A percentile compares a stretch with the other conserved stretches of the same genome.
phyloP scores from a whole-genome alignment of 1,139 yeast species.

The Candida sanyaensis region DNA sequence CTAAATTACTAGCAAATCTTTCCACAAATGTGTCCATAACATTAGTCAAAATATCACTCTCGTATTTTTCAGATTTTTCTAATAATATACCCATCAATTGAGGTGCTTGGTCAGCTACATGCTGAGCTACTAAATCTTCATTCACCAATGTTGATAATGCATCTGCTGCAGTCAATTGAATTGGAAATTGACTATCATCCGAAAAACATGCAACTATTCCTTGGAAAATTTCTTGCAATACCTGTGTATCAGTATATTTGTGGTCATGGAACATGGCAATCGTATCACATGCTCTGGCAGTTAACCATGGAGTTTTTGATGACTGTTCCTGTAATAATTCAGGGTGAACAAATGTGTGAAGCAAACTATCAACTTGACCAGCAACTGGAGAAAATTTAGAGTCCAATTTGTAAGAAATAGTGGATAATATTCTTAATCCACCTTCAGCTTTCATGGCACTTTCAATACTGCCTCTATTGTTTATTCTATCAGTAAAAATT shows the following conservation, averaged over 20 bases:
- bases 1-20: constrained; percentile 52
- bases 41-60: constrained; percentile 54
- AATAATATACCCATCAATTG: constrained; percentile 54
- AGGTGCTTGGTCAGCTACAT: constrained; percentile 51
- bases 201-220: constrained; percentile 47
- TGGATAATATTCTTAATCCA: constrained; percentile 50
- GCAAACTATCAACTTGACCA: constrained; percentile 48
- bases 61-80: constrained; percentile 51
- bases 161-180: constrained; percentile 55
- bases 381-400: constrained; percentile 41
- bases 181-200: constrained; percentile 46
- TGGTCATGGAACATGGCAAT: constrained; percentile 46
- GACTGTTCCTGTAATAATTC: constrained; percentile 39
- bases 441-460: constrained; percentile 50
- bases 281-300: constrained; percentile 59
- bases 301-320: constrained; percentile 44
- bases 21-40: constrained; percentile 61
- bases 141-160: constrained; percentile 52
- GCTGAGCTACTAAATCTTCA: constrained; percentile 50
- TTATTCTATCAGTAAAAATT: constrained; percentile 46
- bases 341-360: constrained; percentile 48
- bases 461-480: constrained; percentile 29
- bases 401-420: constrained; percentile 45
- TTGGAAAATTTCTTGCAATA: constrained; percentile 47
- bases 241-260: constrained; percentile 38